Conservation (phyloP, 1,284 basidiomycete species). For the Rhodotorula sp. region DNA sequence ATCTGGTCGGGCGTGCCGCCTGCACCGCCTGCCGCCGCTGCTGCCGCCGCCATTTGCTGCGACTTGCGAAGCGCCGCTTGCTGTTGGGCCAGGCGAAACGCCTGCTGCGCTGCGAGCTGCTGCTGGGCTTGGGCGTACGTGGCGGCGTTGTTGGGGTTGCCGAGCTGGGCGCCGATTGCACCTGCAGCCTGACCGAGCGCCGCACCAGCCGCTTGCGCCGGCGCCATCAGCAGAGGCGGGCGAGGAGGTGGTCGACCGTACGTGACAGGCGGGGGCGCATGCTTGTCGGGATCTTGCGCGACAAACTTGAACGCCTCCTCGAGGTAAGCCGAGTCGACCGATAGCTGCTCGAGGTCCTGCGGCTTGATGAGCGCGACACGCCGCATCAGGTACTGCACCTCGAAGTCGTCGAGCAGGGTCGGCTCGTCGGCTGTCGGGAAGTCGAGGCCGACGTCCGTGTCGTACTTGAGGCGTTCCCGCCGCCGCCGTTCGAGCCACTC, state of each 20-base stretch:
- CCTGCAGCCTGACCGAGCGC: background rate
- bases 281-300: constrained; percentile 36
- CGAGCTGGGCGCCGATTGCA: background rate
- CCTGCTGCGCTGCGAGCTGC: constrained; percentile 20
- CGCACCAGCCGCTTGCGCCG: constrained; percentile 2
- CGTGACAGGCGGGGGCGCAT: constrained; percentile 34
- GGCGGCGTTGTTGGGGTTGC: constrained; percentile 1
- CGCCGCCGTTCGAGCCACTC: constrained; percentile 52
- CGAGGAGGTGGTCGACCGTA: constrained; percentile 36
- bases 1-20: constrained; percentile 10
- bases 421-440: constrained; percentile 40
- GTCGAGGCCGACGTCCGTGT: constrained; percentile 49
- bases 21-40: background rate
- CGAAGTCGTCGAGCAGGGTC: constrained; percentile 43
- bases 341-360: constrained; percentile 35
- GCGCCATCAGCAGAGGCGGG: constrained; percentile 28
- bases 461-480: constrained; percentile 66
- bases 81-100: constrained; percentile 18
- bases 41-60: constrained; percentile 6
- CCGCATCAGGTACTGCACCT: constrained; percentile 35
- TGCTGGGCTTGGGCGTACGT: constrained; percentile 28
- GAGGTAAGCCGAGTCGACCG: constrained; percentile 38
- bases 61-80: constrained; percentile 15
- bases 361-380: constrained; percentile 34
- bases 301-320: constrained; percentile 41